Evolutionary conservation across 441 rosid species (phyloP).

Genomic region (Gossypium trilobum): DNA sequence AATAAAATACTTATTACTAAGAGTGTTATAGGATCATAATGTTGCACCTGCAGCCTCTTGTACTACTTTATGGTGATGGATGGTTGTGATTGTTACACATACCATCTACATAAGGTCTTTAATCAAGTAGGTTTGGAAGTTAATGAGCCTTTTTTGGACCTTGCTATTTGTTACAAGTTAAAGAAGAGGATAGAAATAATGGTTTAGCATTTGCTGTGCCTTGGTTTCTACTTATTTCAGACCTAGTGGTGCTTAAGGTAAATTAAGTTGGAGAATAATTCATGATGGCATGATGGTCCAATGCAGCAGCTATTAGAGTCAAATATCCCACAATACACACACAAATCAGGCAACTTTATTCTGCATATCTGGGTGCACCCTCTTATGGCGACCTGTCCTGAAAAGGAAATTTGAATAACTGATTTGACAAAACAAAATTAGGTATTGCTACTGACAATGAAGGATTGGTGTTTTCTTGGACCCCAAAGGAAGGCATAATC

Average conservation of each 20-base stretch:
- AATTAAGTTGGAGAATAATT: slow-evolving; percentile 8
- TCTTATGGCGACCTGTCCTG: neutral
- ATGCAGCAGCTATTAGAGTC: neutral
- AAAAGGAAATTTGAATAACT: neutral
- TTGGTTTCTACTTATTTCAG: slow-evolving; percentile 1
- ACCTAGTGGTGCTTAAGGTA: neutral
- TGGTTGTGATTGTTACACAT: neutral
- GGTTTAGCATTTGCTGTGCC: neutral
- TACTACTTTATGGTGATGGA: neutral
- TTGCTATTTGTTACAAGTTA: neutral
- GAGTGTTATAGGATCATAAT: neutral
- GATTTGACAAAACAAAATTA: neutral
- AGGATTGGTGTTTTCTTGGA: slow-evolving; percentile 4
- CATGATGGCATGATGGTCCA: neutral
- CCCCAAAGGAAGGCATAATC: neutral
- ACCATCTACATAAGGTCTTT: neutral
- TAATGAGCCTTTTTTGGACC: neutral
- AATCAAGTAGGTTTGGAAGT: neutral
- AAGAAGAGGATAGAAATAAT: neutral
- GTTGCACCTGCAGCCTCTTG: neutral
- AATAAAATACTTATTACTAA: neutral
- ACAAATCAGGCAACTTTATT: neutral
- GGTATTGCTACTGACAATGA: neutral
- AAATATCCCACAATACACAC: neutral
- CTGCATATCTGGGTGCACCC: neutral